Evolutionary conservation across 1,284 basidiomycete species (phyloP).

Genomic region (Sanghuangporus weigelae): DNA sequence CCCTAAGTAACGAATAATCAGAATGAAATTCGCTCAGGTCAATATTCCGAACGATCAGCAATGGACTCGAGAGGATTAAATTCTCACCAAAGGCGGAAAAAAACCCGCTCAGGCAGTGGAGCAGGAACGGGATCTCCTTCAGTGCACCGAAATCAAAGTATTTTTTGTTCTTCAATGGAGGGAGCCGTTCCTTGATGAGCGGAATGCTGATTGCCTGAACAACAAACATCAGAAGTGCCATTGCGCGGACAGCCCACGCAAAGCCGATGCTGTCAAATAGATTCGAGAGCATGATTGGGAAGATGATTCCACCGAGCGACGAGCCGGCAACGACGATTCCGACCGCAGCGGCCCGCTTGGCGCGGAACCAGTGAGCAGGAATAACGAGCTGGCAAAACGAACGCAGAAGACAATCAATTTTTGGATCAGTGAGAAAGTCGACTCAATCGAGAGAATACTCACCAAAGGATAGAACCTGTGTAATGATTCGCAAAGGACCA

Average conservation of each 20-base stretch:
- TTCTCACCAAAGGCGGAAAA: constrained; percentile 16
- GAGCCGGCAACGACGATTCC: constrained; percentile 39
- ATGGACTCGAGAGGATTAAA: not conserved
- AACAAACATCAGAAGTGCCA: constrained; percentile 16
- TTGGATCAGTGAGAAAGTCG: not conserved
- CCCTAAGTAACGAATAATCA: not conserved
- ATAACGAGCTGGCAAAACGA: constrained; percentile 14
- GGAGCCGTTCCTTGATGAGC: constrained; percentile 17
- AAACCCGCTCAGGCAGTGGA: constrained; percentile 14
- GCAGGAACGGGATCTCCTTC: constrained; percentile 13
- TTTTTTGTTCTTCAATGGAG: constrained; percentile 8
- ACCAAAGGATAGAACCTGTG: constrained; percentile 17
- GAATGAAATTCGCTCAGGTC: not conserved
- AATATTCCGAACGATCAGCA: not conserved
- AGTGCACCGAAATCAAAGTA: constrained; percentile 10
- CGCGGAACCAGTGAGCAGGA: constrained; percentile 21
- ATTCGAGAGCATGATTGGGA: constrained; percentile 47
- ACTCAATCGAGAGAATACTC: not conserved
- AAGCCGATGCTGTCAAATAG: constrained; percentile 36
- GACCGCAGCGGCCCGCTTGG: constrained; percentile 40
- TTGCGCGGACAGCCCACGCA: constrained; percentile 33
- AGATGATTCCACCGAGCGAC: constrained; percentile 38
- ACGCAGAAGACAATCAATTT: not conserved
- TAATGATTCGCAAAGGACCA: not conserved
- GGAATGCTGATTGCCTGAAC: constrained; percentile 15